Evolutionary conservation across 768 basidiomycete genomes (phyloP), one percentile per base, ranked within the genome.

Genomic region (Mycena pura): DNA sequence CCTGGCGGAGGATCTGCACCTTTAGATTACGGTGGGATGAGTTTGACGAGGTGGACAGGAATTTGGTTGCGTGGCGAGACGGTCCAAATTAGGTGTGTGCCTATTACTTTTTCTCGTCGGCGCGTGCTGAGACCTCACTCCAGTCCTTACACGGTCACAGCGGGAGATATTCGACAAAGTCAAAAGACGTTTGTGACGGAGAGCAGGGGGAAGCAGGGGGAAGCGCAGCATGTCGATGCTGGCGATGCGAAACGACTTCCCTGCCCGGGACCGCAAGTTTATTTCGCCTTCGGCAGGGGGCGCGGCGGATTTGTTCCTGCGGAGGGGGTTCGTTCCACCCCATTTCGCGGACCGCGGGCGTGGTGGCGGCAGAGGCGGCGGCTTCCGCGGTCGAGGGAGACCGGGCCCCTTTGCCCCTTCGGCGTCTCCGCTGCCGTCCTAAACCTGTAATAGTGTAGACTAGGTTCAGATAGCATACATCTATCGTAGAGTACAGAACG

Each of bases 21-120:
- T n/a, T 99, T 13, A 82, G 75, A 21, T 71, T 96, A 25, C 80
- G 89, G n/a, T 99, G 95, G 94, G 96, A 99, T 70, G 95, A 96
- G 70, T 95, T 88, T 66, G 91, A 95, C 62, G 91, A 91, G 7
- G 79, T 93, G 44, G 92, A 93, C 61, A 81, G 86, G 70, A 92
- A 92, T 68, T 70, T 95, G 24, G 85, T 92, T 39, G 89, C 88
- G 19, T 86, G 83, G 80, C 73, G 84, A 87, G 80, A 71, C 83
- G 78, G 72, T 78, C 79, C 3, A 84, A 85, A 54, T 76, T 93
- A n/a, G 84, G 93, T 94, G 62, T 36, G 84, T 80, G 14, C 41
- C 43, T n/a, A n/a, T 32, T 39, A 19, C 32, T 14, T 9, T 11
- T 17, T 44, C 58, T 15, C 10, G n/a, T 54, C 2, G n/a, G 15